Evolutionary conservation across 768 basidiomycete species (phyloP).

Genomic region (Kwoniella mangroviensis): DNA sequence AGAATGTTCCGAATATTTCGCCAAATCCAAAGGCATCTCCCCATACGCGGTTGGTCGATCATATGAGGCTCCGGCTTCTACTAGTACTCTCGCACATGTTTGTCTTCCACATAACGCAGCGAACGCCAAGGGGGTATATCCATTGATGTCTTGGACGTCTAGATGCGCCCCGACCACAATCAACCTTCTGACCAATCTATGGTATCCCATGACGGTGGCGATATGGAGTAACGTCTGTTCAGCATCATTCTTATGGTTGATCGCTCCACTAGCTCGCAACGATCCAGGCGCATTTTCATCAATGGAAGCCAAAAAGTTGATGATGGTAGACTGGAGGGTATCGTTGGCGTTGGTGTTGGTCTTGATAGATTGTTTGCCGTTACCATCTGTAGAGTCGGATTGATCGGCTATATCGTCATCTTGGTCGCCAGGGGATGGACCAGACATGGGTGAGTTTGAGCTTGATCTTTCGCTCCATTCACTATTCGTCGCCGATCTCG

Average conservation of each 20-base stretch:
- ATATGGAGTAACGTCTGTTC: slow-evolving; percentile 91
- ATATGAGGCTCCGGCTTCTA: slow-evolving; percentile 79
- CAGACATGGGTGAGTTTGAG: slow-evolving; percentile 31
- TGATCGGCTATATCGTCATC: slow-evolving; percentile 11
- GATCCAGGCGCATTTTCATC: slow-evolving; percentile 63
- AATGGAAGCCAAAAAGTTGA: slow-evolving; percentile 79
- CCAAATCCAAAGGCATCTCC: slow-evolving; percentile 58
- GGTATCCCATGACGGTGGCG: slow-evolving; percentile 77
- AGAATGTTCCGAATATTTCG: slow-evolving; percentile 55
- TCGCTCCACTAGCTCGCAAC: slow-evolving; percentile 63
- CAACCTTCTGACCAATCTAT: slow-evolving; percentile 72
- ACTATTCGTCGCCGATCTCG: slow-evolving; percentile 24
- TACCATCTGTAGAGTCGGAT: slow-evolving; percentile 12
- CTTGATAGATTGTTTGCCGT: neutral
- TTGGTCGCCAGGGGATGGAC: slow-evolving; percentile 50
- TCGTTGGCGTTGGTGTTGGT: slow-evolving; percentile 47
- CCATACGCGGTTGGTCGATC: slow-evolving; percentile 54
- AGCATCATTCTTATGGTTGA: slow-evolving; percentile 71
- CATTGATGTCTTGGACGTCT: slow-evolving; percentile 84
- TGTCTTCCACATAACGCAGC: slow-evolving; percentile 71
- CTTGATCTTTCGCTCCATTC: slow-evolving; percentile 45
- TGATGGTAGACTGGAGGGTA: slow-evolving; percentile 71
- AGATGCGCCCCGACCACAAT: slow-evolving; percentile 74
- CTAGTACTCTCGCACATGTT: slow-evolving; percentile 69
- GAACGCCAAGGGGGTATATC: slow-evolving; percentile 87